A percentile compares a stretch with the other conserved stretches of the same genome.
phyloP scores from a whole-genome alignment of 352 stramenopile genomes.

The Globisporangium paroecandrum region DNA sequence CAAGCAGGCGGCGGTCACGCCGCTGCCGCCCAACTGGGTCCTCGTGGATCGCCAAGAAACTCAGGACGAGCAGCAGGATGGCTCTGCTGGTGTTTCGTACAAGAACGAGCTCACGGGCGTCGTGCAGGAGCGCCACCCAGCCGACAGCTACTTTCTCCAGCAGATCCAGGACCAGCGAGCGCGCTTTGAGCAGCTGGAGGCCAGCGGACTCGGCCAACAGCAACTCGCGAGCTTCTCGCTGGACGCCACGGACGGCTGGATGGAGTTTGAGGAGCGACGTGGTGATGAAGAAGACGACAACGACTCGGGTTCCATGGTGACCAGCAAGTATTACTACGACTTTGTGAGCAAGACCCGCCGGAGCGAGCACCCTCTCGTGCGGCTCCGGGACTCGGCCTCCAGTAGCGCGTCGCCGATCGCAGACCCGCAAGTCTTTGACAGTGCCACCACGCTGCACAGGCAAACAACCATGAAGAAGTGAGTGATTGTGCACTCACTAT shows the following conservation, averaged over 20 bases:
- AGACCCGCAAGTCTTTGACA: slow-evolving; percentile 45
- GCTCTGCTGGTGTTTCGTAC: slow-evolving; percentile 1
- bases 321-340: slow-evolving; percentile 54
- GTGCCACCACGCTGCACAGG: slow-evolving; percentile 42
- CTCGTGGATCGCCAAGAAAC: slow-evolving; percentile 1
- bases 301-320: background rate
- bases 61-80: background rate
- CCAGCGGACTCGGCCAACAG: slow-evolving; percentile 3
- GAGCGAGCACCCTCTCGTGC: slow-evolving; percentile 36
- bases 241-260: slow-evolving; percentile 30
- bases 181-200: slow-evolving; percentile 19
- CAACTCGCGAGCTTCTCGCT: slow-evolving; percentile 4
- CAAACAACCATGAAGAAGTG: slow-evolving; percentile 62
- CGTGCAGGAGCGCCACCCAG: slow-evolving; percentile 19
- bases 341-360: slow-evolving; percentile 39
- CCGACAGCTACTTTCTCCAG: slow-evolving; percentile 46
- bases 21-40: slow-evolving; percentile 34
- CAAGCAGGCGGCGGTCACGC: slow-evolving; percentile 44
- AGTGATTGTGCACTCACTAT: background rate
- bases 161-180: slow-evolving; percentile 42
- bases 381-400: slow-evolving; percentile 18
- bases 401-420: slow-evolving; percentile 18
- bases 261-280: slow-evolving; percentile 44
- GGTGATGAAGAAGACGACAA: background rate
- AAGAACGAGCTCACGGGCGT: slow-evolving; percentile 23